Percentiles rank a stretch among this genome's conserved stretches.
These are phyloP conservation scores for Quercus alba DNA, from an alignment of 306 rosid genomes.

Conservation along the genomic window DNA sequence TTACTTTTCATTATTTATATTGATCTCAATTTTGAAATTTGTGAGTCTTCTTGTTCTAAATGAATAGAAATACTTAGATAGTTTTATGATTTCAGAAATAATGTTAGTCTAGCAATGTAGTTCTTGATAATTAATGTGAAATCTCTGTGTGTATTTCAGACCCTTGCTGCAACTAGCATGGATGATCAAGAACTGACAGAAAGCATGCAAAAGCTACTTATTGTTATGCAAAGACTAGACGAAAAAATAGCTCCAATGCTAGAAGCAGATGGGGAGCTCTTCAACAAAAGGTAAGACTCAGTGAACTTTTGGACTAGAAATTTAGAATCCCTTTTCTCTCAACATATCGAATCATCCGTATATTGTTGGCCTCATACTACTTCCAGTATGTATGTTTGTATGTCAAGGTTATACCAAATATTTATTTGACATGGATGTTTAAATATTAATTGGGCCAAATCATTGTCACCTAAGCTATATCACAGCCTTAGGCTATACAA, in stretches of 20 bases:
- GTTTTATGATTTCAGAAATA: not conserved
- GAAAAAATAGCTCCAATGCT: conserved; percentile 86
- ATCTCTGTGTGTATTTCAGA: conserved; percentile 48
- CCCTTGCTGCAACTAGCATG: conserved; percentile 92
- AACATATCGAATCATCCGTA: not conserved
- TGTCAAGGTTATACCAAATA: not conserved
- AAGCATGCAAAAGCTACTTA: conserved; percentile 90
- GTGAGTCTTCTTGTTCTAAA: not conserved
- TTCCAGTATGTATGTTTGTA: not conserved
- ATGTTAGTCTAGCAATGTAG: conserved; percentile 4
- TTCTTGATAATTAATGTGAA: conserved; percentile 11
- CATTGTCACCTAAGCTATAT: not conserved
- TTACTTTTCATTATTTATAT: not conserved
- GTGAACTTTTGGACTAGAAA: not conserved
- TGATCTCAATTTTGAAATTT: not conserved
- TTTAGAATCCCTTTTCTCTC: not conserved
- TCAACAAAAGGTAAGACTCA: conserved; percentile 65
- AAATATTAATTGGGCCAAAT: not conserved
- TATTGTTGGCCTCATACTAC: not conserved
- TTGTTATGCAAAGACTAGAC: conserved; percentile 97
- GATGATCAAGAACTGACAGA: conserved; percentile 83
- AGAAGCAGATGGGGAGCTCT: conserved; percentile 87
- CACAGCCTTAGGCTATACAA: not conserved
- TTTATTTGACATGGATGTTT: not conserved
- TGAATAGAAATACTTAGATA: not conserved